phyloP scores from a whole-genome alignment of 2,329 filamentous ascomycete genomes.

The Hypocrella siamensis region DNA sequence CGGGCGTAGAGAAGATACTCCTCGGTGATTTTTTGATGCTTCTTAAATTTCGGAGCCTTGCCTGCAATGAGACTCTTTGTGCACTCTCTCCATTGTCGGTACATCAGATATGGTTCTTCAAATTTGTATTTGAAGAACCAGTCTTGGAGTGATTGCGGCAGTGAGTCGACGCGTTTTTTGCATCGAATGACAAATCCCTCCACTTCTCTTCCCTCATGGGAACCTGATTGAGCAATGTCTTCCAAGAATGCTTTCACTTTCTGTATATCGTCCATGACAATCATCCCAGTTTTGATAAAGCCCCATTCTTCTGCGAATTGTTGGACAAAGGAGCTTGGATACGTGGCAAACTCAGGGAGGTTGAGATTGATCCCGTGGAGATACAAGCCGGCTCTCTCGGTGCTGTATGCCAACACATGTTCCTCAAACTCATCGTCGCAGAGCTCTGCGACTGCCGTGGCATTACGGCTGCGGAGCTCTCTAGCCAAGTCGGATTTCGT shows the following conservation, averaged over 20 bases:
- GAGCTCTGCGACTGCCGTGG: conserved; percentile 88
- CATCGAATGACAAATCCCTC: conserved; percentile 96
- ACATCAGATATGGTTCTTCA: conserved; percentile 97
- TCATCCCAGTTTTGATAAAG: conserved; percentile 74
- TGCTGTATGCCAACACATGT: conserved; percentile 80
- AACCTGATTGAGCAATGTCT: conserved; percentile 70
- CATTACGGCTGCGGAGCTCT: conserved; percentile 64
- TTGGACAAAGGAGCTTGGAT: conserved; percentile 70
- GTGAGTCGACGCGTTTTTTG: conserved; percentile 43
- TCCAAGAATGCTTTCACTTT: conserved; percentile 72
- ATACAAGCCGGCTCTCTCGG: conserved; percentile 76
- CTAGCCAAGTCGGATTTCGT: conserved; percentile 63
- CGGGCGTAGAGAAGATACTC: conserved; percentile 78
- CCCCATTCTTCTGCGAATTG: conserved; percentile 85
- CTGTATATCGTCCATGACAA: conserved; percentile 58
- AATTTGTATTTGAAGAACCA: conserved; percentile 99
- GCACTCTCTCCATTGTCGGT: conserved; percentile 94
- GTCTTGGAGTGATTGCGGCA: conserved; percentile 49
- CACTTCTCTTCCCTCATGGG: conserved; percentile 80
- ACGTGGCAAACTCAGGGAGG: conserved; percentile 78
- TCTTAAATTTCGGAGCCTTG: conserved; percentile 61
- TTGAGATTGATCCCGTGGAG: conserved; percentile 95
- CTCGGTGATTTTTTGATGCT: conserved; percentile 79
- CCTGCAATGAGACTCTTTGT: conserved; percentile 77
- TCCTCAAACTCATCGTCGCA: conserved; percentile 96